Percentiles rank a stretch among this genome's conserved stretches.
phyloP scores from a whole-genome alignment of 2,329 filamentous ascomycete species.

The Fusarium sp. region DNA sequence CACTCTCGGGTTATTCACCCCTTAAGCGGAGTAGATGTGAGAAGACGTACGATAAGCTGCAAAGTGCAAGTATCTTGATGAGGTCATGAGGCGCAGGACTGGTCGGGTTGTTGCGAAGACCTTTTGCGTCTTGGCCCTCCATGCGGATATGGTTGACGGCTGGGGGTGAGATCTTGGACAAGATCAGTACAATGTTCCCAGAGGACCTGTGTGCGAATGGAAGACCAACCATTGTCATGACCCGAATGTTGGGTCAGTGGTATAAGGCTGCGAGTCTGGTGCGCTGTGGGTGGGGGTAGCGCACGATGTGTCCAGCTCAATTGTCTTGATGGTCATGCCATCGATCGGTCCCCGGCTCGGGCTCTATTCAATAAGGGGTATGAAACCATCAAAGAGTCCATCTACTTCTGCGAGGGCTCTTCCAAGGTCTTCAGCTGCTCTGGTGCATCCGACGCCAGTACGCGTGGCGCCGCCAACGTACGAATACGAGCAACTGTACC shows the following conservation, averaged over 20 bases:
- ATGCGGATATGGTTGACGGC: constrained; percentile 18
- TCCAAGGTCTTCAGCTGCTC: background rate
- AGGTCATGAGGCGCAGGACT: background rate
- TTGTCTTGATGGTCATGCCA: rapidly evolving
- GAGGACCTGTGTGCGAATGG: background rate
- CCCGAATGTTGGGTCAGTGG: background rate
- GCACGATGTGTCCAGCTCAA: constrained; percentile 4
- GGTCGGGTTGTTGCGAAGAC: constrained; percentile 28
- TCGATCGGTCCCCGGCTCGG: rapidly evolving
- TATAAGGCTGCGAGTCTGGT: background rate
- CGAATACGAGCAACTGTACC: background rate
- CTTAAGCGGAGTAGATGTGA: constrained; percentile 4
- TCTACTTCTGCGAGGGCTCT: constrained; percentile 21
- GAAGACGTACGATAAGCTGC: constrained; percentile 33
- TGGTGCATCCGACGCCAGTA: background rate
- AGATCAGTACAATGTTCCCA: constrained; percentile 14
- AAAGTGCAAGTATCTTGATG: constrained; percentile 26
- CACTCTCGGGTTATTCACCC: background rate
- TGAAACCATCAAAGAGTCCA: constrained; percentile 26
- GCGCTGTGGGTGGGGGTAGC: rapidly evolving
- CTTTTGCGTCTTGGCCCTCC: background rate
- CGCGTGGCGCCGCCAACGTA: constrained; percentile 2
- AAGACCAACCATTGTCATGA: background rate
- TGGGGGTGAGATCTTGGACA: background rate
- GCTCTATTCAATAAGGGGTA: constrained; percentile 5